These are phyloP conservation scores for Alliaria petiolata DNA, from an alignment of 345 rosid species.

Conservation along the genomic window DNA sequence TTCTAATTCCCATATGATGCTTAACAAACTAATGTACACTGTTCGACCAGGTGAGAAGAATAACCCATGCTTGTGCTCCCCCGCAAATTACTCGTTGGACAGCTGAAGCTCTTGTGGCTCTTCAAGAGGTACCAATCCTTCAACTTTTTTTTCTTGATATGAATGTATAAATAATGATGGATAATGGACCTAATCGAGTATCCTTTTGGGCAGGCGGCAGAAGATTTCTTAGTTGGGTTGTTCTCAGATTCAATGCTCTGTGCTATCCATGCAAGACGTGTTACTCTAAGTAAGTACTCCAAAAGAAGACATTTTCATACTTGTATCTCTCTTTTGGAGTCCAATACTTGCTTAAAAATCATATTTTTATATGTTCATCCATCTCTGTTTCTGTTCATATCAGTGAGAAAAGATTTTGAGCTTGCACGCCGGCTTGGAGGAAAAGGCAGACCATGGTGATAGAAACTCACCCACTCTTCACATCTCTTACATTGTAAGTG, in stretches of 20 bases:
- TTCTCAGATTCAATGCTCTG: conserved; percentile 86
- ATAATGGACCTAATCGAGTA: neutral
- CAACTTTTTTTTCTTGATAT: neutral
- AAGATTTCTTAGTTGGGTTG: conserved; percentile 65
- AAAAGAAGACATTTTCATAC: neutral
- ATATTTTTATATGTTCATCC: neutral
- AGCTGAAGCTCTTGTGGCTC: conserved; percentile 72
- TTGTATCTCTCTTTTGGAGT: neutral
- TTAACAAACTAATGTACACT: neutral
- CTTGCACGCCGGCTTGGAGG: conserved; percentile 92
- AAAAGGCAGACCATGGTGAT: conserved; percentile 63
- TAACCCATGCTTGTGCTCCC: conserved; percentile 39
- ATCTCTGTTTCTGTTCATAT: neutral
- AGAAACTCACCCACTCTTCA: neutral
- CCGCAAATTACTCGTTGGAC: conserved; percentile 59
- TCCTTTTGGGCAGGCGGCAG: conserved; percentile 64
- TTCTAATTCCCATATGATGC: neutral
- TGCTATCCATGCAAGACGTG: conserved; percentile 90
- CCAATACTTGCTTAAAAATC: neutral
- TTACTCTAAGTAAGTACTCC: conserved; percentile 75
- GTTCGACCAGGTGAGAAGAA: conserved; percentile 67
- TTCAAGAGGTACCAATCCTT: conserved; percentile 71
- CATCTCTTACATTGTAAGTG: conserved; percentile 17
- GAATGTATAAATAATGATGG: neutral
- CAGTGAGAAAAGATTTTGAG: conserved; percentile 92